Base-by-base conservation (phyloP, 331 rosid species). In the Spiraea crenata region DNA sequence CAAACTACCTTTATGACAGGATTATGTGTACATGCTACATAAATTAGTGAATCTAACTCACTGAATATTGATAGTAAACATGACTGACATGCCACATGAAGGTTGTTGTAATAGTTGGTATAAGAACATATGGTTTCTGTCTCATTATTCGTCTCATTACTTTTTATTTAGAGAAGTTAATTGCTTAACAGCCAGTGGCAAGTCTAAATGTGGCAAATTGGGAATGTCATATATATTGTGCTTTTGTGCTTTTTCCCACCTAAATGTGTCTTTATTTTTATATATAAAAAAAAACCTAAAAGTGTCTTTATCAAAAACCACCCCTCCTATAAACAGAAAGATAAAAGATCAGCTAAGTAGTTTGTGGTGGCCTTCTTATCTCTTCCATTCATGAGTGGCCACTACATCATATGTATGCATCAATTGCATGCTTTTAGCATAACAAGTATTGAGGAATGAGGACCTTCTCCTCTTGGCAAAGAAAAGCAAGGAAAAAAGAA, bases 181-280 rank as follows among this genome's bases (percentile, higher is more conserved):
- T 65, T 20, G 77, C 72, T 75, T 74, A 52, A 40, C 74, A 44
- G 41, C 71, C 60, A 72, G 40, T 79, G 50, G 73, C 37, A 48
- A 60, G 73, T 5, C 86, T 74, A 72, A 71, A 82, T 69, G 56
- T 84, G 83, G 85, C 78, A 84, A 55, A 55, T 16, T 69, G 63
- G 42, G 54, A 44, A 81, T 19, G 80, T 82, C 77, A 85, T 74
- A 10, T 75, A n/a, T 0, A 25, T 25, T 60, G 74, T 77, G 72
- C 84, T 63, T 38, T 69, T 19, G 37, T n/a, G 37, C 19, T 14
- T 63, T 50, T 60, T 65, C 8, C 51, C 41, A 46, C 61, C 71
- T 62, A 17, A 15, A 71, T 54, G 70, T 71, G 80, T 79, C 90
- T 58, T 25, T 55, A 31, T 83, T 72, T 25, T 72, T 25, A 42